phyloP scores from a whole-genome alignment of 805 yeast genomes.

The Nakazawaea peltata region DNA sequence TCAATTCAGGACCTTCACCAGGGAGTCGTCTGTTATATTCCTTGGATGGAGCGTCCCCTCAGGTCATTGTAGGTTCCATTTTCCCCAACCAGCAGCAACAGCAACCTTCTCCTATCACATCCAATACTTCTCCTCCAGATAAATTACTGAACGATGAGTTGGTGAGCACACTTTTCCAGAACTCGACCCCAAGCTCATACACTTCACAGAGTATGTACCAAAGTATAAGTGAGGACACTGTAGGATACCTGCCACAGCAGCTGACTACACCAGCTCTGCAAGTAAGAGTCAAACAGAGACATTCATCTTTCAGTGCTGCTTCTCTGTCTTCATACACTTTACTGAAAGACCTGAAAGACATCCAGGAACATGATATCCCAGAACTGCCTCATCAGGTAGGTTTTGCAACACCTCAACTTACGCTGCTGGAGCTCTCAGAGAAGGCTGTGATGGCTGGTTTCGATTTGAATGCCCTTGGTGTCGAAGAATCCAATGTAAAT shows the following conservation, averaged over 20 bases:
- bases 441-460: constrained; percentile 25
- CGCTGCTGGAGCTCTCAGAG: constrained; percentile 35
- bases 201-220: constrained; percentile 1
- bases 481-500: constrained; percentile 8
- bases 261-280: not conserved
- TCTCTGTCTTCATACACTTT: constrained; percentile 52
- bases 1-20: constrained; percentile 1
- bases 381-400: constrained; percentile 66
- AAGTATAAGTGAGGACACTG: constrained; percentile 2
- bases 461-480: constrained; percentile 28
- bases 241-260: not conserved
- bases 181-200: constrained; percentile 3
- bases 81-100: constrained; percentile 1
- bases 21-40: no score
- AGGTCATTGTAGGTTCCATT: constrained; percentile 4
- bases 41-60: constrained; percentile 4
- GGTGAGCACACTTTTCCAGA: not conserved
- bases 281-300: constrained; percentile 21
- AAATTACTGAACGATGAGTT: not conserved
- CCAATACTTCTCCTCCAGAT: constrained; percentile 8
- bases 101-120: constrained; percentile 5
- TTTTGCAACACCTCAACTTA: constrained; percentile 73
- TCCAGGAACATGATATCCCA: constrained; percentile 19
- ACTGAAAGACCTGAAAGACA: constrained; percentile 31
- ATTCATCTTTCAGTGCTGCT: constrained; percentile 60